Conservation (phyloP, 495 filamentous ascomycete genomes). For the Pyrenula massariospora region DNA sequence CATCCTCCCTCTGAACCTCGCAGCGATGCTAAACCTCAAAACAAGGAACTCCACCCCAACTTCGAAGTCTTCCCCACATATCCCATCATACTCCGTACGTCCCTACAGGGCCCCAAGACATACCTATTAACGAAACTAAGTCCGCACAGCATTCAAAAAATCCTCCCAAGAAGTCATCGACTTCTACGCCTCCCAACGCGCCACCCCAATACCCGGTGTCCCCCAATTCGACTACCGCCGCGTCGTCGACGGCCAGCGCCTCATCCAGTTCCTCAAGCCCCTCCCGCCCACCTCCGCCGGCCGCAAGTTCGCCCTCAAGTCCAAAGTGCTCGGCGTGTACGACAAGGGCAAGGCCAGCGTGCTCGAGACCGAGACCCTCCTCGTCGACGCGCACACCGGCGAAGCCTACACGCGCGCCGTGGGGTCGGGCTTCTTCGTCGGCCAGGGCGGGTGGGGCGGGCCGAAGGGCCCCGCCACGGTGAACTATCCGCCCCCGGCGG, state of each 20-base stretch:
- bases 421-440: slow-evolving; percentile 66
- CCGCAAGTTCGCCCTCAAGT: slow-evolving; percentile 61
- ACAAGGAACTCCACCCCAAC: slow-evolving; percentile 67
- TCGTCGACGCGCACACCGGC: slow-evolving; percentile 57
- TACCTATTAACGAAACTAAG: background rate
- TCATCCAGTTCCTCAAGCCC: slow-evolving; percentile 64
- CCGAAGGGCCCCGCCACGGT: slow-evolving; percentile 73
- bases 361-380: slow-evolving; percentile 64
- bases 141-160: slow-evolving; percentile 61
- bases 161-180: slow-evolving; percentile 68
- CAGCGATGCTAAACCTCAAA: slow-evolving; percentile 6
- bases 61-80: slow-evolving; percentile 85
- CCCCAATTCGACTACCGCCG: slow-evolving; percentile 64
- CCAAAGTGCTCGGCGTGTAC: slow-evolving; percentile 76
- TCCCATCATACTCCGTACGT: slow-evolving; percentile 65
- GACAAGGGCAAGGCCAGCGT: slow-evolving; percentile 86
- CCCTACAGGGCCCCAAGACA: background rate
- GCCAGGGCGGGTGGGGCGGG: slow-evolving; percentile 79
- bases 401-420: slow-evolving; percentile 62
- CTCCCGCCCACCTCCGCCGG: slow-evolving; percentile 64
- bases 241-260: slow-evolving; percentile 78
- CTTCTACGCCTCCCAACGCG: slow-evolving; percentile 59
- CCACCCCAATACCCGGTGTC: slow-evolving; percentile 57
- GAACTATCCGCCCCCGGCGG: slow-evolving; percentile 63
- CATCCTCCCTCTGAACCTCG: background rate